phyloP scores from a whole-genome alignment of 169 alveolate species.

The Besnoitia besnoiti region DNA sequence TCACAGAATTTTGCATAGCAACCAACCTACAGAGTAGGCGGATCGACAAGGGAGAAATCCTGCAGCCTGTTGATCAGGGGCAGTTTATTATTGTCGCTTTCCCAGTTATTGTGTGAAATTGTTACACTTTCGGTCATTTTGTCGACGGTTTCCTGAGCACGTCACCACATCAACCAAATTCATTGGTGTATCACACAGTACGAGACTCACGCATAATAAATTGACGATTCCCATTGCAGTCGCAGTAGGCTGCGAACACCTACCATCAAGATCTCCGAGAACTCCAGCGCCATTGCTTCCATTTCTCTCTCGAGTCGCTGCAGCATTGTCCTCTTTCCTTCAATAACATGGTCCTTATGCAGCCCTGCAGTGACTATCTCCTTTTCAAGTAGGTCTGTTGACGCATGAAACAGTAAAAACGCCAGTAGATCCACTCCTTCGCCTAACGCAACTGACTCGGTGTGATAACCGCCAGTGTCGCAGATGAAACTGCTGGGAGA shows the following conservation, averaged over 20 bases:
- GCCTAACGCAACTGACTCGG: no score
- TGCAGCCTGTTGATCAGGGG: constrained; percentile 28
- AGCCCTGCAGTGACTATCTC: not conserved
- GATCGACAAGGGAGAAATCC: not conserved
- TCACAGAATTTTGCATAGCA: no score
- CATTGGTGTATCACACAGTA: no score
- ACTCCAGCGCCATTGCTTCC: constrained; percentile 31
- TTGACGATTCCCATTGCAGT: no score
- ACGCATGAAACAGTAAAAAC: no score
- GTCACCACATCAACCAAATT: not conserved
- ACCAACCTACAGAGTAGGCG: constrained; percentile 14
- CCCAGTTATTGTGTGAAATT: constrained; percentile 17
- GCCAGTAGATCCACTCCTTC: no score
- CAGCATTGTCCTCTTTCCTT: constrained; percentile 16
- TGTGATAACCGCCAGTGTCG: no score
- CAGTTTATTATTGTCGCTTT: not conserved
- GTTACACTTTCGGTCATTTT: constrained; percentile 19
- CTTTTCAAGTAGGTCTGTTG: constrained; percentile 16
- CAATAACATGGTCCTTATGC: constrained; percentile 8
- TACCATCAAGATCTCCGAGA: constrained; percentile 34
- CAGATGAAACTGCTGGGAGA: not conserved
- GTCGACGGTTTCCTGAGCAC: constrained; percentile 16
- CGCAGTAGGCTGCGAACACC: no score
- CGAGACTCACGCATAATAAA: no score
- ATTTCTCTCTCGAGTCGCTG: constrained; percentile 25